Base-by-base conservation (phyloP, 164 flowering plant species). In the Nymphaea thermarum region DNA sequence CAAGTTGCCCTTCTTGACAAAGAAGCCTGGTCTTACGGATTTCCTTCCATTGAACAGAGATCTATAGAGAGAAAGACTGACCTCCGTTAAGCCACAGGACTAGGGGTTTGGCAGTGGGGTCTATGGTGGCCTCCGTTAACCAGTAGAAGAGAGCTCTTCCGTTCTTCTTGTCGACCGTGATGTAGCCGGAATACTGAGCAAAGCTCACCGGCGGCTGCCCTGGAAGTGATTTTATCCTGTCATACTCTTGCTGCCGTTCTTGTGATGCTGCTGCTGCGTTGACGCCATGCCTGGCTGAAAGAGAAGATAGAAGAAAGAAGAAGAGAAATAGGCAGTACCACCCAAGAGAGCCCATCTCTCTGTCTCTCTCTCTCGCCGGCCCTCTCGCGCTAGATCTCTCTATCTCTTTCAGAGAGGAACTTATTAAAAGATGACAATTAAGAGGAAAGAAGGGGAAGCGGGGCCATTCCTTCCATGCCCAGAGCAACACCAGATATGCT, bases 81-180 rank as follows among this genome's bases (percentile, higher is more conserved):
- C 97, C 97, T 87, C 97, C 97, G 75, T 86, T 91, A 76, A 91
- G 93, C 97, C 97, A 91, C 72, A 91, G 90, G 70, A 91, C 85
- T 51, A 91, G 88, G 43, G 97, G 97, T 66, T 84, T 91, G 5
- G 65, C 79, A 44, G 78, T 62, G 1, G 92, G 76, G 66, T 62
- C 10, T 36, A 61, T 6, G 11, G 72, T 5, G 41, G 97, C 82
- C 70, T 88, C 91, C 2, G 87, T 87, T 11, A 91, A 62, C 95
- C 95, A 91, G 65, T 91, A 91, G 71, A 91, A 91, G 65, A 91
- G 85, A 67, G 93, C 87, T 65, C 97, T 73, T 2, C 97, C 95
- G 16, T 83, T 82, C 18, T 64, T 15, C 51, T 85, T 74, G 64
- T 91, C 79, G 55, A 91, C 97, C 0, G 90, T 84, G 43, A 91